Percentiles rank a stretch among this genome's conserved stretches.
phyloP scores from a whole-genome alignment of 129 eudicot genomes.

The Cynara cardunculus region DNA sequence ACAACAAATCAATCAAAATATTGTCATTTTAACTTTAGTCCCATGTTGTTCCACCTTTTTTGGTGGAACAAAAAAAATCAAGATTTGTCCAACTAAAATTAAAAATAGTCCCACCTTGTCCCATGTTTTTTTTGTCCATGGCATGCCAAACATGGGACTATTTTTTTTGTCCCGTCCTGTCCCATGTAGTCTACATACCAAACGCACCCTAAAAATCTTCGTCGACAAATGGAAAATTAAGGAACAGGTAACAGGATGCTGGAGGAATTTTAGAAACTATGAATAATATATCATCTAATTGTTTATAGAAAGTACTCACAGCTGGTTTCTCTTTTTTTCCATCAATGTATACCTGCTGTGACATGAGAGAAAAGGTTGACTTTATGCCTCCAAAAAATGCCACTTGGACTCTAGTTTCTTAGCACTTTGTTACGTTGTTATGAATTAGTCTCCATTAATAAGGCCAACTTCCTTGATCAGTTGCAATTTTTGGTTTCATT shows the following conservation, averaged over 20 bases:
- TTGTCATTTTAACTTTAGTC: no score
- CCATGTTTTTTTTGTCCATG: no score
- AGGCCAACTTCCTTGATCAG: not conserved
- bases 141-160: no score
- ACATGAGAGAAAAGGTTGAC: not conserved
- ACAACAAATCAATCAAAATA: no score
- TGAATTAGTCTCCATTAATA: not conserved
- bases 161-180: no score
- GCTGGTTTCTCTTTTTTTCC: not conserved
- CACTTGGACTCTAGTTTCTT: conserved; percentile 20
- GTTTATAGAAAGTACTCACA: not conserved
- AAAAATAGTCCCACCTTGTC: no score
- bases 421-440: not conserved
- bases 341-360: not conserved
- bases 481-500: not conserved
- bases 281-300: not conserved
- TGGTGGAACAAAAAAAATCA: no score
- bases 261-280: not conserved
- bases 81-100: no score
- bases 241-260: not conserved
- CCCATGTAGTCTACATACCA: no score
- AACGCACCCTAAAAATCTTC: not conserved
- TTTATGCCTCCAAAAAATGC: not conserved
- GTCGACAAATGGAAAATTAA: conserved; percentile 5
- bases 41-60: no score